phyloP scores from a whole-genome alignment of 2,329 filamentous ascomycete genomes.

The Xylariales sp. region DNA sequence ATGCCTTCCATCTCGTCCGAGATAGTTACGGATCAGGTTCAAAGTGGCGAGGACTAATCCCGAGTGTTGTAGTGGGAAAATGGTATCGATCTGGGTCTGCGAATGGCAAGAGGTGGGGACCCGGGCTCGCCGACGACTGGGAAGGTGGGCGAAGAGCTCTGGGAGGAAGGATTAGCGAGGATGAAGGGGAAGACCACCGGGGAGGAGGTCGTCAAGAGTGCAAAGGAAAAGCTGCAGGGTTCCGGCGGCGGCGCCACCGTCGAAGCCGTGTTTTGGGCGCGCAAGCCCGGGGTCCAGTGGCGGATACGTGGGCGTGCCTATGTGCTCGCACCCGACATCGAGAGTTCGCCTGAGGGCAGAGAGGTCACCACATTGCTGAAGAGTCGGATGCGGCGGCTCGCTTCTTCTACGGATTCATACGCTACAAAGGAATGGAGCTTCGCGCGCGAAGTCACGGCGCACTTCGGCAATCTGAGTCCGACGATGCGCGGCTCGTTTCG shows the following conservation, averaged over 20 bases:
- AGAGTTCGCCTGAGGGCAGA: conserved; percentile 61
- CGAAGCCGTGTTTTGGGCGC: conserved; percentile 79
- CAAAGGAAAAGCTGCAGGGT: conserved; percentile 54
- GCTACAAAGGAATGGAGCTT: conserved; percentile 74
- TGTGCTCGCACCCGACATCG: conserved; percentile 75
- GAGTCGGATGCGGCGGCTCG: conserved; percentile 68
- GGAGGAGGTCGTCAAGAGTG: conserved; percentile 51
- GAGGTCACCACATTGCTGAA: conserved; percentile 71
- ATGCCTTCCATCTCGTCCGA: not conserved
- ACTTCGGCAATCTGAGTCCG: conserved; percentile 90
- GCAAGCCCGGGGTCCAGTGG: conserved; percentile 81
- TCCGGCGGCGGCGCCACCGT: conserved; percentile 75
- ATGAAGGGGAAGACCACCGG: conserved; percentile 46
- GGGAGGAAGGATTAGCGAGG: conserved; percentile 33
- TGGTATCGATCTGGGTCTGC: conserved; percentile 46
- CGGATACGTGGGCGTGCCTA: conserved; percentile 81
- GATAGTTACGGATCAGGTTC: too few species aligned
- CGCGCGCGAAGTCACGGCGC: conserved; percentile 80
- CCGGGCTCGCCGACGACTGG: conserved; percentile 53
- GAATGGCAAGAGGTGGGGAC: conserved; percentile 46
- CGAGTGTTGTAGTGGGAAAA: conserved; percentile 42
- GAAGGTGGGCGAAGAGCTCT: conserved; percentile 48
- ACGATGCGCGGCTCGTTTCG: conserved; percentile 81
- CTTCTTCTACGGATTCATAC: not conserved
- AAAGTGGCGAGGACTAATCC: conserved; percentile 1